Evolutionary conservation across 2,329 filamentous ascomycete genomes (phyloP).

Genomic region (Paramyrothecium sp.): DNA sequence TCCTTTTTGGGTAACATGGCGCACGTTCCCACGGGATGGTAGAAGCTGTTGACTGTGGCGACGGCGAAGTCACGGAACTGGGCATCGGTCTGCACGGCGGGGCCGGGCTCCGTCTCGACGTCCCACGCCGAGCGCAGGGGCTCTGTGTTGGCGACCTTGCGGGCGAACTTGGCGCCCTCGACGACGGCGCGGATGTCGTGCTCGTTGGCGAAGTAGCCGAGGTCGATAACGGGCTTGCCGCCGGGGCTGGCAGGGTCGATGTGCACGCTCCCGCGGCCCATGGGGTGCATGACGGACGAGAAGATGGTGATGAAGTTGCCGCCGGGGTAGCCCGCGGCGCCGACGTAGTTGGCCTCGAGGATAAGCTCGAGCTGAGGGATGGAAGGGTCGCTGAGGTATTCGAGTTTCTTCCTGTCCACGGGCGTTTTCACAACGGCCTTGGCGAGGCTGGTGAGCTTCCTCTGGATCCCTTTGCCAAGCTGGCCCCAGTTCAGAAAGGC

Average conservation of each 20-base stretch:
- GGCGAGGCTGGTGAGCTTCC: not conserved
- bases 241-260: conserved; percentile 13
- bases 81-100: conserved; percentile 15
- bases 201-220: conserved; percentile 23
- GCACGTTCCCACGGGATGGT: conserved; percentile 42
- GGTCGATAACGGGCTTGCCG: conserved; percentile 18
- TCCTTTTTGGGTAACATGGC: conserved; percentile 44
- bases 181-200: conserved; percentile 29
- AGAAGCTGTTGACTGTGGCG: conserved; percentile 16
- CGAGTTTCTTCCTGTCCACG: conserved; percentile 36
- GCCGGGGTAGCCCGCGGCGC: conserved; percentile 24
- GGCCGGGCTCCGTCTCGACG: conserved; percentile 29
- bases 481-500: conserved; percentile 1
- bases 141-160: conserved; percentile 26
- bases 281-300: conserved; percentile 59
- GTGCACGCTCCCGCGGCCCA: conserved; percentile 31
- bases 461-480: not conserved
- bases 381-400: conserved; percentile 29
- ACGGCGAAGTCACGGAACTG: conserved; percentile 13
- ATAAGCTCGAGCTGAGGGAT: conserved; percentile 25
- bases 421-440: conserved; percentile 24
- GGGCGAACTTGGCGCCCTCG: conserved; percentile 26
- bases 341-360: conserved; percentile 26
- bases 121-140: conserved; percentile 28
- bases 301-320: conserved; percentile 44